Evolutionary conservation across 768 basidiomycete genomes (phyloP), one percentile per base, ranked within the genome.

Genomic region (Phaeolepiota aurea): DNA sequence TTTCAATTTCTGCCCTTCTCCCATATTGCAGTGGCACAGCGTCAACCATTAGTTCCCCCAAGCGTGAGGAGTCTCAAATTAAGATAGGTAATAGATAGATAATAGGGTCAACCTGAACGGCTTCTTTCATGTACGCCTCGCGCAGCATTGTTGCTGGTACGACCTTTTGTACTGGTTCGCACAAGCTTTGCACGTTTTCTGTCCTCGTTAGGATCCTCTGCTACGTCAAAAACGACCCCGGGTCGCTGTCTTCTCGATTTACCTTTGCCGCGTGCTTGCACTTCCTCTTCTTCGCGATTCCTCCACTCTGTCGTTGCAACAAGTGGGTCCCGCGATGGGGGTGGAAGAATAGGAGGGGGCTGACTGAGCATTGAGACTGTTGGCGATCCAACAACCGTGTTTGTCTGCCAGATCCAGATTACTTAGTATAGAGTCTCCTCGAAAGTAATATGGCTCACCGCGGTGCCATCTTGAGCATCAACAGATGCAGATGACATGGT

Each of bases 381-480:
- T 3, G 87, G 87, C 2, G 82, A 84, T 12, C 82, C 84, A 19
- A 87, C 57, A 32, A 83, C 74, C 19, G 87, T 86, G 50, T 78
- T 87, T 12, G 78, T 59, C 80, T 82, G 49, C 9, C 44, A 34
- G 21, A 31, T 28, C n/a, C n/a, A n/a, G n/a, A n/a, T 32, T 52
- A n/a, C 54, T 38, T 37, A 28, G 36, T 41, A 35, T 32, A 32
- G 36, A 42, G 19, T 44, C 16, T 32, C 28, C 30, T 30, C 20
- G 42, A 40, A 19, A 9, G 40, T 40, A 31, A 31, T 3, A 22
- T 20, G n/a, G 56, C 82, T 59, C 57, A 88, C 87, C 37, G 82
- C 80, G 41, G 84, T 86, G 25, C 87, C 87, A 51, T 87, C 77
- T 48, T 78, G 72, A 18, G 84, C 87, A 54, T 89, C 87, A 21